phyloP scores from a whole-genome alignment of 306 rosid genomes.

The Begonia peltatifolia region DNA sequence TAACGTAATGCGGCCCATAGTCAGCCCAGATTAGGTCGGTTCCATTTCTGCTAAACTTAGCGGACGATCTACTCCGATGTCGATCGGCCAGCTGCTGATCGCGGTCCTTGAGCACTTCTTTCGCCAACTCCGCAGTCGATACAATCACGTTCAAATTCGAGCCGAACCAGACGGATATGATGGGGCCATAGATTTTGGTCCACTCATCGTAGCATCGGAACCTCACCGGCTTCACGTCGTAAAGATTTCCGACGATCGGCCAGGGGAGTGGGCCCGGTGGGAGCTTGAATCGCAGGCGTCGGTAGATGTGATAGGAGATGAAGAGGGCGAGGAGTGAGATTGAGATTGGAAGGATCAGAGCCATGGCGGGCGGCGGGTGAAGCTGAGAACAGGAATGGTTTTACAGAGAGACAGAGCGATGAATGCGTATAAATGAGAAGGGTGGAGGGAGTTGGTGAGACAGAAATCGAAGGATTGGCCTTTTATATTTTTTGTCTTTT shows the following conservation, averaged over 20 bases:
- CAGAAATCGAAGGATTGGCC: too few relatives aligned
- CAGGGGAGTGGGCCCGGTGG: slow-evolving; percentile 74
- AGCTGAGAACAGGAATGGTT: too few relatives aligned
- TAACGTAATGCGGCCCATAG: slow-evolving; percentile 90
- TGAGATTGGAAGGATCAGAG: too few relatives aligned
- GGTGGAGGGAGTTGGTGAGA: too few relatives aligned
- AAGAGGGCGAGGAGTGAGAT: too few relatives aligned
- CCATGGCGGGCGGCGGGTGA: too few relatives aligned
- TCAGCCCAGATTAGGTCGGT: slow-evolving; percentile 88
- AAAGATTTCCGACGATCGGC: slow-evolving; percentile 85
- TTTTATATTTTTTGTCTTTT: too few relatives aligned
- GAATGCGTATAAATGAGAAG: too few relatives aligned
- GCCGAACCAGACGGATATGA: slow-evolving; percentile 85
- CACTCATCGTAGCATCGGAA: slow-evolving; percentile 79
- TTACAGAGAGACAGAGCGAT: too few relatives aligned
- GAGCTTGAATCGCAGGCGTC: slow-evolving; percentile 45
- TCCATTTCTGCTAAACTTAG: slow-evolving; percentile 67
- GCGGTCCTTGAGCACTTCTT: slow-evolving; percentile 55
- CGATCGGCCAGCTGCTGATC: slow-evolving; percentile 70
- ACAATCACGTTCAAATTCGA: slow-evolving; percentile 60
- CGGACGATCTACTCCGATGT: slow-evolving; percentile 55
- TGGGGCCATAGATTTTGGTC: slow-evolving; percentile 65
- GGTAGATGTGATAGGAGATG: too few relatives aligned
- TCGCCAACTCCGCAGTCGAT: slow-evolving; percentile 49
- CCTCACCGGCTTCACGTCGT: slow-evolving; percentile 64